Evolutionary conservation across 2,329 filamentous ascomycete species (phyloP).

Genomic region (Stagonosporopsis chrysanthemi): DNA sequence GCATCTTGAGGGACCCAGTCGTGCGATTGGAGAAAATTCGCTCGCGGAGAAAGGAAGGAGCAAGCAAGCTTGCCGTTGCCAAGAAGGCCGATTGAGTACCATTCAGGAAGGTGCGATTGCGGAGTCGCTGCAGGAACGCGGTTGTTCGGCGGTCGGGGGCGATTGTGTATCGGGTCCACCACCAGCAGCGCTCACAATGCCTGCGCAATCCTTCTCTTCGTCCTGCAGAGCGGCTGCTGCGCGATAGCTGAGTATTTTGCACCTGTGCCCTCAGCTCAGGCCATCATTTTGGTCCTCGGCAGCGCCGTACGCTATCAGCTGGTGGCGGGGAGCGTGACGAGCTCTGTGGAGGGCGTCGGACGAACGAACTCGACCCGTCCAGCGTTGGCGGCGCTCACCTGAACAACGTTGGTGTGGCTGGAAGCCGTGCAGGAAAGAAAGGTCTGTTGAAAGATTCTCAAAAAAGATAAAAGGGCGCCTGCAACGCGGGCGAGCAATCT

Average conservation of each 20-base stretch:
- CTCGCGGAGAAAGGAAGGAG: conserved; percentile 9
- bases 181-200: conserved; percentile 5
- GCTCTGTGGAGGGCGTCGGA: not conserved
- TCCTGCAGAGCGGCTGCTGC: not conserved
- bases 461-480: not conserved
- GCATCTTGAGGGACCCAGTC: not conserved
- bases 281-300: not conserved
- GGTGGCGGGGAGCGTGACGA: not conserved
- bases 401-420: not conserved
- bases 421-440: too few species aligned
- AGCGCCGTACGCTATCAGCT: not conserved
- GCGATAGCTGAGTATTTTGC: not conserved
- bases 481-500: not conserved
- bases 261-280: not conserved
- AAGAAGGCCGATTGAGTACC: conserved; percentile 8
- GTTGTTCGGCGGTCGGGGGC: conserved; percentile 6
- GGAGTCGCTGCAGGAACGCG: conserved; percentile 18
- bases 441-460: too few species aligned
- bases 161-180: conserved; percentile 13
- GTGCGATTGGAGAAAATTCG: conserved; percentile 13
- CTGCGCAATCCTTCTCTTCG: not conserved
- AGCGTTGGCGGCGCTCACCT: not conserved
- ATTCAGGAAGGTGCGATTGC: conserved; percentile 18
- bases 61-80: conserved; percentile 10
- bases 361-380: not conserved